Evolutionary conservation across 148 eudicot species (phyloP).

Genomic region (Suaeda aralocaspica): DNA sequence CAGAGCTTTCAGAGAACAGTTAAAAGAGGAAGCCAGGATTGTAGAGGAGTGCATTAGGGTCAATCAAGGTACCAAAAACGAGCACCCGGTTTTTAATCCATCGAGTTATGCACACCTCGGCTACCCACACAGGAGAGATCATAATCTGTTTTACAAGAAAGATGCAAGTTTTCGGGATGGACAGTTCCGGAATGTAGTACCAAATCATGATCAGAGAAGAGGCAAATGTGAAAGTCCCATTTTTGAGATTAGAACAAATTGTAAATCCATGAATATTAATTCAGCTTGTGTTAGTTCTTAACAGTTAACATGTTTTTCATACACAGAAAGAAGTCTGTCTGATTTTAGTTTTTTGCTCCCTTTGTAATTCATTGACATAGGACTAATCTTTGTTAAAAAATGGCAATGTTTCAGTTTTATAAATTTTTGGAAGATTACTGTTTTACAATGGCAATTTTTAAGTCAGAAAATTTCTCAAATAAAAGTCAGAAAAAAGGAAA

Average conservation of each 20-base stretch:
- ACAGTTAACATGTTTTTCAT: not conserved
- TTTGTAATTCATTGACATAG: too few relatives aligned
- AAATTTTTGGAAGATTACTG: too few relatives aligned
- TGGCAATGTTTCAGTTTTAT: too few relatives aligned
- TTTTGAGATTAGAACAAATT: conserved; percentile 36
- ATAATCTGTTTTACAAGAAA: conserved; percentile 14
- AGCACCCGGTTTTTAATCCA: conserved; percentile 29
- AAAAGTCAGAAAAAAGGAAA: too few relatives aligned
- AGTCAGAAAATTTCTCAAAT: too few relatives aligned
- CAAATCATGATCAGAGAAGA: conserved; percentile 21
- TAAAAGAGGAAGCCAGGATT: conserved; percentile 51
- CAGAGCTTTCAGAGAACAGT: conserved; percentile 34
- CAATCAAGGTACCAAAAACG: conserved; percentile 34
- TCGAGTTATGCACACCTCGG: conserved; percentile 35
- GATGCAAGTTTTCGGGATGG: conserved; percentile 25
- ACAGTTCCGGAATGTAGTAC: conserved; percentile 15
- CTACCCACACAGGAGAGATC: conserved; percentile 48
- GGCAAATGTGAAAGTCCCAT: conserved; percentile 35
- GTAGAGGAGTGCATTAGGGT: conserved; percentile 52
- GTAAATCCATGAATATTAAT: conserved; percentile 24
- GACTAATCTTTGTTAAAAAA: too few relatives aligned
- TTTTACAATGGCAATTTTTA: too few relatives aligned
- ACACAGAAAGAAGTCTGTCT: too few relatives aligned
- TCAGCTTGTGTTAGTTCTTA: conserved; percentile 29
- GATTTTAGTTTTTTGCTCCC: not conserved